Base-by-base conservation (phyloP, 2,329 filamentous ascomycete genomes). In the Penicillium digitatum region DNA sequence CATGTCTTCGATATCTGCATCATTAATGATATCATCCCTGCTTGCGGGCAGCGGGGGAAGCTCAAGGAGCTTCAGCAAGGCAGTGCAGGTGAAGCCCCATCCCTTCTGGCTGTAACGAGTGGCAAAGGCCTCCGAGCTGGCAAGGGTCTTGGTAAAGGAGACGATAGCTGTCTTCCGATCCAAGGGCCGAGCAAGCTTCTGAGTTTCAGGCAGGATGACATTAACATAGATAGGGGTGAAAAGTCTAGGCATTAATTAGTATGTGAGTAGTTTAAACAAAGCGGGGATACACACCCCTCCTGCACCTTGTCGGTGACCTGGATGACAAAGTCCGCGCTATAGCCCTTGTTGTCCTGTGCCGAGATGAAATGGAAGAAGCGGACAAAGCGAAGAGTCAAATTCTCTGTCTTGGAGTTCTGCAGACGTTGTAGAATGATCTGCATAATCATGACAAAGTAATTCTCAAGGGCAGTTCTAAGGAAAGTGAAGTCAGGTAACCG, bases 161-260 rank as follows among this genome's bases (percentile, higher is more conserved):
- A 99, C 84, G 20, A 96, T 92, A 2, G 93, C 94, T 2, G 88
- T 87, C 76, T 99, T 99, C 66, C 94, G 89, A 71, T 99, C 95
- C 31, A 90, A 80, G 1, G 94, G 92, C 5, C 90, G 86, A 26
- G 88, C 86, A 26, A 99, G 83, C 73, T 95, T 92, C 71, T 93
- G 88, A 0, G 93, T 96, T 55, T 90, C 88, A 0, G 89, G 88
- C 8, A 99, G 84, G 63, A 99, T 89, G 67, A 97, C 88, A 32
- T 79, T 85, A 8, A 91, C 83, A 75, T 99, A 99, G 52, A 99
- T 83, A 29, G 87, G 87, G 18, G 86, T 86, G 73, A 96, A 97
- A 39, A 94, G 82, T 48, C 85, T 74, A 56, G 37, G 12, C 5
- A 46, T 8, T 3, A 22, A 40, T 66, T 48, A 69, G 61, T 27